phyloP scores from a whole-genome alignment of 2,329 filamentous ascomycete species.

The Exophiala phaeomuriformis region DNA sequence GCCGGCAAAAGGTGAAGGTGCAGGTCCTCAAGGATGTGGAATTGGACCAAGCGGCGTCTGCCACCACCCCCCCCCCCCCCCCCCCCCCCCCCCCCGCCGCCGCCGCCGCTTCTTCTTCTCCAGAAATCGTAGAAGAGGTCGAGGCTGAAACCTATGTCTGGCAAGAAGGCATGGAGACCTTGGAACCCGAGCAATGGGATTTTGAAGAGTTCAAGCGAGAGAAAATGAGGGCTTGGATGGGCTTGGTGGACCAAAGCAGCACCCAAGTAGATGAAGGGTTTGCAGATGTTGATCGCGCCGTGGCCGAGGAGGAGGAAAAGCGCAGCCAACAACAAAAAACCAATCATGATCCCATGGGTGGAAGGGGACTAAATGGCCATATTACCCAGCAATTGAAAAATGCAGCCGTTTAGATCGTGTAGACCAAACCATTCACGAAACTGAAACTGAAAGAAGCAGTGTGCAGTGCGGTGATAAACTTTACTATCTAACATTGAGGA shows the following conservation, averaged over 20 bases:
- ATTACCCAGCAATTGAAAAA: conserved; percentile 24
- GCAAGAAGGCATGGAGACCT: conserved; percentile 36
- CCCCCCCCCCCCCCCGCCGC: too few species aligned
- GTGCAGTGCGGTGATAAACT: background rate
- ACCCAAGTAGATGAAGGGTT: conserved; percentile 35
- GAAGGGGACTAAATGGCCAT: conserved; percentile 24
- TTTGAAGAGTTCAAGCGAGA: conserved; percentile 73
- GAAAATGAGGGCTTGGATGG: conserved; percentile 59
- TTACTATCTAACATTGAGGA: background rate
- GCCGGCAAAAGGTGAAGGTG: conserved; percentile 45
- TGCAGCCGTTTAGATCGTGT: conserved; percentile 11
- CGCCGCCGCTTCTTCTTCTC: too few species aligned
- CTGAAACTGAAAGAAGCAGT: too few species aligned
- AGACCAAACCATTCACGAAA: too few species aligned
- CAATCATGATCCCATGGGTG: conserved; percentile 23
- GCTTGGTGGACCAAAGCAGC: conserved; percentile 33
- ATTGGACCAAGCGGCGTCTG: conserved; percentile 27
- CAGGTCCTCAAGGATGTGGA: conserved; percentile 32
- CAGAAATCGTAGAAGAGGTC: conserved; percentile 32
- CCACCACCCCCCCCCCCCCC: too few species aligned
- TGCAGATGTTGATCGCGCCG: conserved; percentile 25
- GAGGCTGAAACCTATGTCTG: conserved; percentile 61
- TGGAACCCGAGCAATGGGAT: conserved; percentile 80
- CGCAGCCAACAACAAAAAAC: background rate
- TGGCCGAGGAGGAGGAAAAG: conserved; percentile 6